Conservation (phyloP, 139 green algal genomes). For the Chlorella sp. region DNA sequence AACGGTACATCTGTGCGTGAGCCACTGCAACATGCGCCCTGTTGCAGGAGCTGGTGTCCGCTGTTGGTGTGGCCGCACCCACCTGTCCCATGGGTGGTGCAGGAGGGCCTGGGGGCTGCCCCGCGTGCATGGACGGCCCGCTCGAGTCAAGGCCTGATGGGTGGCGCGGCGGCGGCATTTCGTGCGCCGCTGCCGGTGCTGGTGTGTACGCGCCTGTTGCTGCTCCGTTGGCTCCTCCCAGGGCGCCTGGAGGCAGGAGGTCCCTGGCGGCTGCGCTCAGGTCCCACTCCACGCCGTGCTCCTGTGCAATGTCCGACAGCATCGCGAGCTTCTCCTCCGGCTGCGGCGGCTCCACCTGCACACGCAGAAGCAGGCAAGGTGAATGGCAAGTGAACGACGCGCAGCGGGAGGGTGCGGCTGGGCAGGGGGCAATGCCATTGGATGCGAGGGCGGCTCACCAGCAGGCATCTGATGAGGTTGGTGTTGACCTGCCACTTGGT, state of each 20-base stretch:
- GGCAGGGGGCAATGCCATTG: not conserved
- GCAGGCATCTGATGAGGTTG: conserved; percentile 32
- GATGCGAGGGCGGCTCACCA: conserved; percentile 1
- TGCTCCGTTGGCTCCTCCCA: no score
- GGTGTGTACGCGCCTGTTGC: no score
- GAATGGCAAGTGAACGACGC: not conserved
- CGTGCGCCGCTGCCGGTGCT: no score
- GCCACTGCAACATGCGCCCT: not conserved
- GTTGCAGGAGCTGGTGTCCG: no score
- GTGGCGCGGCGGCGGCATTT: no score
- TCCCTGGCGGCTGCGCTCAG: conserved; percentile 11
- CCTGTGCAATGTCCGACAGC: conserved; percentile 25
- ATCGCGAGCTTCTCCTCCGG: conserved; percentile 29
- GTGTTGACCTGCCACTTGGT: conserved; percentile 25
- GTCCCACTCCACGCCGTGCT: conserved; percentile 27
- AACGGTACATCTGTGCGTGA: not conserved
- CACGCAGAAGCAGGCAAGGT: not conserved
- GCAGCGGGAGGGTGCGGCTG: not conserved
- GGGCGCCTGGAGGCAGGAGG: conserved; percentile 3
- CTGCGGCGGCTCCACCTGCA: conserved; percentile 25
- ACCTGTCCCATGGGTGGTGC: not conserved
- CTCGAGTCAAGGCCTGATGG: no score
- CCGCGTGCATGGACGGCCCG: no score
- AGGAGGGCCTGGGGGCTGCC: not conserved
- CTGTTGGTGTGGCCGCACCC: not conserved